Base-by-base conservation (phyloP, 176 grass and related monocot species). In the Otatea glauca region DNA sequence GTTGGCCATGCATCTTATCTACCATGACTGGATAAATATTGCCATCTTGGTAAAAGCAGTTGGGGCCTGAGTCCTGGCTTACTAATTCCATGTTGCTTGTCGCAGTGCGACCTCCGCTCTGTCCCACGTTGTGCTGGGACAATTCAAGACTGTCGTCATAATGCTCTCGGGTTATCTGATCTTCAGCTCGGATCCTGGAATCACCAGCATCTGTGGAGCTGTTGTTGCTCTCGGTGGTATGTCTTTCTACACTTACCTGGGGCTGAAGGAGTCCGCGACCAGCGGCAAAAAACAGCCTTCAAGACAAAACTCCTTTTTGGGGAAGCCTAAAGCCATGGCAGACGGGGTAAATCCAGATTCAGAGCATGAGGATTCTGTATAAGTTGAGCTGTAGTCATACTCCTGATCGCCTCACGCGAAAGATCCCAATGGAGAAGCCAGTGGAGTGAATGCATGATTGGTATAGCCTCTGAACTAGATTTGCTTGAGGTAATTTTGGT, bases 131-230 rank as follows among this genome's bases (percentile, higher is more conserved):
- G 96, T 98, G 60, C 79, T 95, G 21, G 96, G 96, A 13, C 96
- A 98, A 24, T 98, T 98, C 87, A 98, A 98, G 89, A 95, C 93
- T 29, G 58, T 91, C 53, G 89, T 95, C 66, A 93, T 98, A 42
- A 89, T 95, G 93, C 93, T 98, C 24, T 88, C 72, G 16, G 93
- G 96, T 18, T 95, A 89, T 73, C 63, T 98, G 56, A 61, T 93
- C 61, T 98, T 98, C 70, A 81, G 84, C 72, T 95, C 96, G 7
- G 96, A 98, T 59, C 96, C 96, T 15, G 96, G 96, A 41, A 29
- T 88, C 53, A 78, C 85, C 80, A 98, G 93, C 70, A 51, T 98
- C 4, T 93, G 84, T 23, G 96, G 96, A 42, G 96, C 93, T 23
- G 20, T 95, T 0, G 63, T 90, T 41, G 96, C 93, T 56, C 88